phyloP scores from a whole-genome alignment of 495 filamentous ascomycete species.

The Rhizodiscina lignyota region DNA sequence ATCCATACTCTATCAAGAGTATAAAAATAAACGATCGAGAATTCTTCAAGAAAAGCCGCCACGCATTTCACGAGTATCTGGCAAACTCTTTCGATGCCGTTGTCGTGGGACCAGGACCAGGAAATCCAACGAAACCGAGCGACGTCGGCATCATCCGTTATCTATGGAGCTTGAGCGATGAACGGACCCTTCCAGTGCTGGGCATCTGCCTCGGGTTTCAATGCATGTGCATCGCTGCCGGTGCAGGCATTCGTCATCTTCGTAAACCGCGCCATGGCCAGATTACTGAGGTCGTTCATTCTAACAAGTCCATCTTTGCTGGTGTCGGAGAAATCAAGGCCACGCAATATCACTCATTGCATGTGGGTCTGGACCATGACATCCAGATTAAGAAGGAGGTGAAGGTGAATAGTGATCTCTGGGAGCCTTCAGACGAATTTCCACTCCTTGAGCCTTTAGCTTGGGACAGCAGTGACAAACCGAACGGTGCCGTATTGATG shows the following conservation, averaged over 20 bases:
- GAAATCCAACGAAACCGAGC: constrained; percentile 30
- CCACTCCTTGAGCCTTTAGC: constrained; percentile 42
- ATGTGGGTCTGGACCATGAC: background rate
- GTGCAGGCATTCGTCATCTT: constrained; percentile 45
- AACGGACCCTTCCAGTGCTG: constrained; percentile 51
- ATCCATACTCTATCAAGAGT: constrained; percentile 40
- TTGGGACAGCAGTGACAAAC: constrained; percentile 35
- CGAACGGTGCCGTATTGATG: constrained; percentile 54
- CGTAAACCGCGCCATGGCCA: constrained; percentile 65
- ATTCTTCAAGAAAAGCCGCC: constrained; percentile 18
- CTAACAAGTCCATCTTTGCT: constrained; percentile 31
- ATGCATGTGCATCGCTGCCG: constrained; percentile 52
- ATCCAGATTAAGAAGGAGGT: background rate
- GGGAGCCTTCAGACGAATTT: constrained; percentile 8
- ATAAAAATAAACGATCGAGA: constrained; percentile 52
- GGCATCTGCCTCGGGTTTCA: constrained; percentile 93
- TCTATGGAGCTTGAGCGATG: constrained; percentile 50
- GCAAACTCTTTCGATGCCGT: constrained; percentile 35
- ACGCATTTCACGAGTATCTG: constrained; percentile 33
- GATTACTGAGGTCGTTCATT: constrained; percentile 43
- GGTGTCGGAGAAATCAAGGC: constrained; percentile 43
- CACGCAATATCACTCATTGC: constrained; percentile 44
- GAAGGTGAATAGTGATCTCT: constrained; percentile 13
- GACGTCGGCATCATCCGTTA: constrained; percentile 70
- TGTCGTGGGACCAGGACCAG: constrained; percentile 68